Conservation (phyloP, 257 asterid genomes). For the Striga asiatica region DNA sequence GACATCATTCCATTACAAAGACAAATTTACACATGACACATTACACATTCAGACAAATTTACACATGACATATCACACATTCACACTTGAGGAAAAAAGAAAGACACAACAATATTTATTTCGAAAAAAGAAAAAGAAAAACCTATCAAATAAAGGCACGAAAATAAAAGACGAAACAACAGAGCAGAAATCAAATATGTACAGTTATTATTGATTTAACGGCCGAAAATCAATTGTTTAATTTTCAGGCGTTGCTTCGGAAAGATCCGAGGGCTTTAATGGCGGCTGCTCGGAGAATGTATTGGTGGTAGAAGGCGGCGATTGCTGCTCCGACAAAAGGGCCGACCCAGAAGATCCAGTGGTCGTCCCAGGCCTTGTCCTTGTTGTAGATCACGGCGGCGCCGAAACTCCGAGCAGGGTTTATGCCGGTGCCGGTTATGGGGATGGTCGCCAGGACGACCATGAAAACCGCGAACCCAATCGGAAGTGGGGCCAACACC, state of each 20-base stretch:
- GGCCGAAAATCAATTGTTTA: too few species aligned
- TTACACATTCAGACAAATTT: too few species aligned
- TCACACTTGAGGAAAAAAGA: too few species aligned
- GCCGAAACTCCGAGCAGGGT: slow-evolving; percentile 10
- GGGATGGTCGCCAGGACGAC: slow-evolving; percentile 11
- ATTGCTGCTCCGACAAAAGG: background rate
- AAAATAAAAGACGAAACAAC: too few species aligned
- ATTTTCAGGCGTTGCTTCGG: background rate
- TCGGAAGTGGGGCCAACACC: slow-evolving; percentile 15
- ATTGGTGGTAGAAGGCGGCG: slow-evolving; percentile 1
- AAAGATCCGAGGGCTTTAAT: slow-evolving; percentile 7
- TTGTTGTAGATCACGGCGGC: slow-evolving; percentile 12
- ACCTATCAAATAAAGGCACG: too few species aligned
- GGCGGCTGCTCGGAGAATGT: slow-evolving; percentile 3
- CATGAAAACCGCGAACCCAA: slow-evolving; percentile 14
- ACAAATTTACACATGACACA: too few species aligned
- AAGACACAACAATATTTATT: too few species aligned
- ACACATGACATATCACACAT: too few species aligned
- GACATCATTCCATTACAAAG: too few species aligned
- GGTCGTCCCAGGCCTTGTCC: slow-evolving; percentile 13
- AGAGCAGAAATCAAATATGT: too few species aligned
- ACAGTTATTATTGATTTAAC: too few species aligned
- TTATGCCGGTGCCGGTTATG: slow-evolving; percentile 12
- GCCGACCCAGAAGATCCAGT: slow-evolving; percentile 11
- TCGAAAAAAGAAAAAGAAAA: too few species aligned